Conservation (phyloP, 2,329 filamentous ascomycete species). For the Hortaea sp. region DNA sequence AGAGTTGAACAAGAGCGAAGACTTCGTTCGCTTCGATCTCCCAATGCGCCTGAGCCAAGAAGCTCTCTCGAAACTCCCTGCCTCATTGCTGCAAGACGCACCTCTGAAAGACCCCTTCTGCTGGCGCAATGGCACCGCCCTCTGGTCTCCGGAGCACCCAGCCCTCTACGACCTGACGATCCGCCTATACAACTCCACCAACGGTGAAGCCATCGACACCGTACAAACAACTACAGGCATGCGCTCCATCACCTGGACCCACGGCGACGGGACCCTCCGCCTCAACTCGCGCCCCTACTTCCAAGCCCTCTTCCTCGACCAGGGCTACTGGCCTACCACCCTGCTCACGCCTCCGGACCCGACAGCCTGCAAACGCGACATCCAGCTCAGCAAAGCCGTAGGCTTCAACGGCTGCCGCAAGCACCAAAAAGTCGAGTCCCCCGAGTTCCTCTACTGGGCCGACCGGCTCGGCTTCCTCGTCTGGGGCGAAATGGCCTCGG, state of each 20-base stretch:
- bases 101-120: slow-evolving; percentile 30
- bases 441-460: slow-evolving; percentile 51
- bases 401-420: slow-evolving; percentile 57
- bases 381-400: slow-evolving; percentile 48
- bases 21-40: slow-evolving; percentile 39
- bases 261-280: slow-evolving; percentile 48
- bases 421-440: slow-evolving; percentile 56
- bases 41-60: slow-evolving; percentile 39
- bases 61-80: slow-evolving; percentile 31
- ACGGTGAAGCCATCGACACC: slow-evolving; percentile 40
- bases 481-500: slow-evolving; percentile 57
- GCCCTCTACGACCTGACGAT: slow-evolving; percentile 47
- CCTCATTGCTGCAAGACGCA: slow-evolving; percentile 23
- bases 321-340: slow-evolving; percentile 54
- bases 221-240: slow-evolving; percentile 52
- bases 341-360: slow-evolving; percentile 48
- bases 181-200: slow-evolving; percentile 35
- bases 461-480: slow-evolving; percentile 52
- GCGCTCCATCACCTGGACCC: slow-evolving; percentile 50
- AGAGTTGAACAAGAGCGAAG: slow-evolving; percentile 40
- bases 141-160: slow-evolving; percentile 53
- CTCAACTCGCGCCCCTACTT: slow-evolving; percentile 51
- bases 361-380: slow-evolving; percentile 39
- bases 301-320: slow-evolving; percentile 50
- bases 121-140: slow-evolving; percentile 47